Base-by-base conservation (phyloP, 2,329 filamentous ascomycete species). In the Colletotrichum sublineola region DNA sequence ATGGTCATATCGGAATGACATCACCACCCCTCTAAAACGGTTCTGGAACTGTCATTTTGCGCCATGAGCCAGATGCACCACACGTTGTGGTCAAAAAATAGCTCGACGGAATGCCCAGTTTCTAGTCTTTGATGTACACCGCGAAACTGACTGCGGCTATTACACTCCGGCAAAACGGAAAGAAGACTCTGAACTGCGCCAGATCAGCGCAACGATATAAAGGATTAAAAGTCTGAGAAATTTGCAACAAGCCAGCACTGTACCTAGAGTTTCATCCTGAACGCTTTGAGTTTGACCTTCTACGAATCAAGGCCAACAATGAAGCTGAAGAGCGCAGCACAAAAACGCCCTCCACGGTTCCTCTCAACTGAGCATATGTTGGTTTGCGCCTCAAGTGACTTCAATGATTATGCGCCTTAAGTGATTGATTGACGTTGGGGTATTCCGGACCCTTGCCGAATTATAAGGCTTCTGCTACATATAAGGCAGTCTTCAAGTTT, bases 1-100 rank as follows among this genome's bases (percentile, higher is more conserved):
- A 52, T 64, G 36, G 15, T 48, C 65, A 58, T 69, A 38, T 60
- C 38, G 58, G 24, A n/a, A 72, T 72, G 69, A 72, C 69, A 69
- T 72, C 69, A 72, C 46, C 36, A 18, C 52, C 44, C 65, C 42
- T 68, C 65, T 63, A 12, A 33, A 58, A 31, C 15, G 7, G 52
- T 24, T 20, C 11, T 31, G 33, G n/a, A 20, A n/a, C 61, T 61
- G 31, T 18, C 38, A 15, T 31, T n/a, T 42, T 57, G 20, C 12
- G 38, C 2, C 36, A 38, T 56, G 20, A 14, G 6, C 33, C 53
- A 20, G 20, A 5, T 12, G 0, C 5, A 4, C 9, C n/a, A 12
- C 1, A 52, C 4, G 31, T 15, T 38, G 11, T 11, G 11, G 18
- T n/a, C 2, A n/a, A 46, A 46, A 3, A 3, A 8, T 0, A 5